Percentiles rank a stretch among this genome's conserved stretches.
These are phyloP conservation scores for Brassica balearica DNA, from an alignment of 441 rosid species.

Conservation along the genomic window DNA sequence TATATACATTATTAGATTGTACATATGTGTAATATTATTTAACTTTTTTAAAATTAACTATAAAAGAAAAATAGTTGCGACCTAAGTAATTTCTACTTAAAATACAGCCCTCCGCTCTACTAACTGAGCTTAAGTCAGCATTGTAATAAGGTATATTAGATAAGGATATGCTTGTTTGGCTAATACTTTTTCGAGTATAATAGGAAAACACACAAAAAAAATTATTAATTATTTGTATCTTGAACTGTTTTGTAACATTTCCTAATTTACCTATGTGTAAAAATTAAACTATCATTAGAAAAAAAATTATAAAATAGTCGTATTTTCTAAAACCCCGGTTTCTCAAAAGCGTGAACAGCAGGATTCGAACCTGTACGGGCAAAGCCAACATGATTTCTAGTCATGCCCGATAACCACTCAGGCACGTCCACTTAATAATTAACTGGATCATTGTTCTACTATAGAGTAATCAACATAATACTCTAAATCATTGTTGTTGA, in stretches of 20 bases:
- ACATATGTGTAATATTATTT: neutral
- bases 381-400: slow-evolving; percentile 51
- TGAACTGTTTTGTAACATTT: too few species aligned
- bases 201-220: neutral
- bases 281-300: too few species aligned
- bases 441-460: too few species aligned
- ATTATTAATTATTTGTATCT: too few species aligned
- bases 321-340: too few species aligned
- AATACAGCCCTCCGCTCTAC: slow-evolving; percentile 95
- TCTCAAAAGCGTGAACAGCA: neutral
- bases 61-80: too few species aligned
- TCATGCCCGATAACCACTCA: slow-evolving; percentile 85
- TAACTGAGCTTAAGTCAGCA: slow-evolving; percentile 92
- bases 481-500: neutral
- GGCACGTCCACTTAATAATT: slow-evolving; percentile 55
- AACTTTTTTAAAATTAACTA: too few species aligned
- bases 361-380: slow-evolving; percentile 31
- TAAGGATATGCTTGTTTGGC: neutral
- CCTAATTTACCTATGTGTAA: too few species aligned
- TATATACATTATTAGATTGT: neutral
- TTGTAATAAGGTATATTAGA: neutral
- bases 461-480: neutral
- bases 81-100: neutral
- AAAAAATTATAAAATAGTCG: too few species aligned
- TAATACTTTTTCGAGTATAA: neutral